phyloP scores from a whole-genome alignment of 495 filamentous ascomycete genomes.

The Ascodesmis nigricans region DNA sequence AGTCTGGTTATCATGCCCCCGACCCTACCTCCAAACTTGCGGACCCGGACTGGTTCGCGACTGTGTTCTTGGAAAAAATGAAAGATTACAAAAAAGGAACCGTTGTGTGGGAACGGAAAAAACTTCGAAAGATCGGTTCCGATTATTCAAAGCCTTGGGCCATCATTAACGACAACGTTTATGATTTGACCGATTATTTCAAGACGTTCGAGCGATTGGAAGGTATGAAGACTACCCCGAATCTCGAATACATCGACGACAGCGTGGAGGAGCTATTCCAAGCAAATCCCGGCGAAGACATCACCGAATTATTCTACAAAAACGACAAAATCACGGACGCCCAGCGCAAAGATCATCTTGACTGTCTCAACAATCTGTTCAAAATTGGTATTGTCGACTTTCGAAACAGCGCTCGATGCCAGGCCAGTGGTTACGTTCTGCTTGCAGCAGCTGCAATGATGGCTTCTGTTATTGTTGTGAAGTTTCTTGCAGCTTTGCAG shows the following conservation, averaged over 20 bases:
- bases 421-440: constrained; percentile 81
- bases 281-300: constrained; percentile 53
- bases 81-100: constrained; percentile 70
- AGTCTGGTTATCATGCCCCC: constrained; percentile 37
- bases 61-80: constrained; percentile 56
- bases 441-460: constrained; percentile 67
- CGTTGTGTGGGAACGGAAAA: constrained; percentile 38
- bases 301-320: constrained; percentile 38
- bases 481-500: constrained; percentile 87
- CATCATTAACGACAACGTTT: constrained; percentile 49
- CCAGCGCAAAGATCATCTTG: constrained; percentile 28
- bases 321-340: constrained; percentile 23
- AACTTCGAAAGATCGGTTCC: constrained; percentile 40
- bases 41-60: constrained; percentile 50
- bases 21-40: constrained; percentile 34
- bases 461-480: constrained; percentile 55
- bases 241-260: constrained; percentile 46
- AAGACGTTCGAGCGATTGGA: constrained; percentile 29
- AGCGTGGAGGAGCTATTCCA: constrained; percentile 41
- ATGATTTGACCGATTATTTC: constrained; percentile 83
- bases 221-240: constrained; percentile 25
- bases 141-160: constrained; percentile 54
- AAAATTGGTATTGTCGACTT: constrained; percentile 72
- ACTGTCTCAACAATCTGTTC: constrained; percentile 67
- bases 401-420: constrained; percentile 49